Evolutionary conservation across 2,329 filamentous ascomycete genomes (phyloP), one percentile per base, ranked within the genome.

Genomic region (Colletotrichum abscissum): DNA sequence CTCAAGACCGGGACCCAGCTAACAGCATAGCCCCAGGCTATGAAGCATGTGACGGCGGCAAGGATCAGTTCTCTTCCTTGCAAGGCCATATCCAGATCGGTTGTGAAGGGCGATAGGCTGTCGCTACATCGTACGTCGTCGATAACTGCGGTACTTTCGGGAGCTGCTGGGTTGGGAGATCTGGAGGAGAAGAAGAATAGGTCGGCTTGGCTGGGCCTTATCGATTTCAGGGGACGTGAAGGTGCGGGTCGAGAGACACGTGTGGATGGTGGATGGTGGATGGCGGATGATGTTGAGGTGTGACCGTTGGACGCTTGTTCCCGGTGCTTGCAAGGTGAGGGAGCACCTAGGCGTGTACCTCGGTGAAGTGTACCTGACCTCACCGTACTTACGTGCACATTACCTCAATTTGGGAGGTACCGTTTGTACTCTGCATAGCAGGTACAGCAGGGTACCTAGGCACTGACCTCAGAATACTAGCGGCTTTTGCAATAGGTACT

Each of bases 11-110:
- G 95, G 78, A 95, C 87, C 92, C 93, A 97, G 85, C 93, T 92
- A 77, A 94, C 92, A 73, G 93, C 89, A 82, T 95, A 92, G 75
- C 94, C 94, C 96, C 96, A 98, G 81, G 94, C 92, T 81, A 98
- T 87, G 83, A 98, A 94, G 82, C 88, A 89, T 82, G 88, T 91
- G 81, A 93, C 82, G 82, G 88, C 89, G 82, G 91, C 91, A 83
- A 93, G 82, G 81, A 91, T 88, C 82, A 92, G 88, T 89, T 95
- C 89, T 88, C 90, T 91, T 85, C 91, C 90, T 87, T 91, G 90
- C 86, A 94, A 88, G 88, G 90, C 92, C 93, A 93, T 91, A 83
- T 86, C 81, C 64, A 66, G 56, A 33, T 63, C 56, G 56, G 42
- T 68, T 30, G 28, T 46, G 35, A 66, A 42, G 24, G n/a, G 63